phyloP scores from a whole-genome alignment of 257 asterid genomes.

The Solanum bulbocastanum region DNA sequence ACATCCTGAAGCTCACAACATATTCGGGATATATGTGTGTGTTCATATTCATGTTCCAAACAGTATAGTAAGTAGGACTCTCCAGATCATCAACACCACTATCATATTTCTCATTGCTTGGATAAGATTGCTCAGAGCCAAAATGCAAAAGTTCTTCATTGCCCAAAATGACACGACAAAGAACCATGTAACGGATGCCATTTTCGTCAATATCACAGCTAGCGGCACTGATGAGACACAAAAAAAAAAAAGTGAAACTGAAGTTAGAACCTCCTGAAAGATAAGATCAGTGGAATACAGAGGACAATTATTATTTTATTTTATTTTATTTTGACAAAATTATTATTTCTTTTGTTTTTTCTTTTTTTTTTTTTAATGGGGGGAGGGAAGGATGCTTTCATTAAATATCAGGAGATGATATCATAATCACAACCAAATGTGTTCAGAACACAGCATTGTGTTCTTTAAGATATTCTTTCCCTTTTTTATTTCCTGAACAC shows the following conservation, averaged over 20 bases:
- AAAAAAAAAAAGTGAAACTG: background rate
- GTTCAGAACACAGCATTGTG: background rate
- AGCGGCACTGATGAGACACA: conserved; percentile 31
- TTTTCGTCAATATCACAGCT: conserved; percentile 85
- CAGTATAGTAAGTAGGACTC: conserved; percentile 51
- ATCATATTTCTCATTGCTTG: conserved; percentile 79
- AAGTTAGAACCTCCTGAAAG: background rate
- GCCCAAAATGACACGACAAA: conserved; percentile 49
- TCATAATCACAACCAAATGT: background rate
- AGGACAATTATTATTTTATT: background rate
- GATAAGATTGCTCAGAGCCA: conserved; percentile 79
- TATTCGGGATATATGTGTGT: conserved; percentile 83
- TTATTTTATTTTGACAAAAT: background rate
- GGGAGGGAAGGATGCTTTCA: background rate
- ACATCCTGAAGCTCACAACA: conserved; percentile 68
- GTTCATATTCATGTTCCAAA: conserved; percentile 82
- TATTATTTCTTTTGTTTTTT: background rate
- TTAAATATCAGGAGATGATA: background rate
- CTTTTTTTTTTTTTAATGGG: background rate
- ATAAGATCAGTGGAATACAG: background rate
- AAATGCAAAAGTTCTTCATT: conserved; percentile 59
- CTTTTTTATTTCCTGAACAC: background rate
- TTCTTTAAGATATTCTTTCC: background rate
- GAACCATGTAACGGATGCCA: conserved; percentile 53
- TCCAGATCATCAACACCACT: conserved; percentile 82